These are phyloP conservation scores for Fusarium zealandicum DNA, from an alignment of 2,329 filamentous ascomycete species.

Conservation along the genomic window DNA sequence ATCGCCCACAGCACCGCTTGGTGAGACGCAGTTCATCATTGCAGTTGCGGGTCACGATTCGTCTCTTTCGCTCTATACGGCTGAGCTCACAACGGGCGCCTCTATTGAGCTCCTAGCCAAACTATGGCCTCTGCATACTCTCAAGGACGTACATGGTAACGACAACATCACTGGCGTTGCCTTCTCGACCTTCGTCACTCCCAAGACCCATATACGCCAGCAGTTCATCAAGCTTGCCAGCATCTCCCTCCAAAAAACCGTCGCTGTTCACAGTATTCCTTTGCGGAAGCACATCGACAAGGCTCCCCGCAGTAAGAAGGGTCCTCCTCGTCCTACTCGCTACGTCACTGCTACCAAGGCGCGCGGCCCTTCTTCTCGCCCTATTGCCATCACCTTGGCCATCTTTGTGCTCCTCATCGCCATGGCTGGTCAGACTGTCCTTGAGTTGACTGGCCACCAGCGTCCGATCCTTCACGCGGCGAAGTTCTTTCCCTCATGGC, in stretches of 20 bases:
- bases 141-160: conserved; percentile 61
- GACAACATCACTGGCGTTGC: conserved; percentile 65
- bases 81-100: conserved; percentile 68
- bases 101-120: conserved; percentile 59
- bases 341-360: conserved; percentile 73
- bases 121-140: conserved; percentile 59
- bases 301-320: conserved; percentile 46
- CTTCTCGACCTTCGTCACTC: conserved; percentile 65
- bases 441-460: conserved; percentile 67
- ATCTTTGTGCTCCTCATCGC: conserved; percentile 67
- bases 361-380: conserved; percentile 57
- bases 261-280: conserved; percentile 81
- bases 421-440: conserved; percentile 66
- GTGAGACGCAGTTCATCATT: conserved; percentile 78
- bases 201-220: conserved; percentile 52
- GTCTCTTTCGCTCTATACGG: conserved; percentile 78
- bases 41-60: conserved; percentile 83
- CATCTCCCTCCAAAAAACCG: conserved; percentile 79
- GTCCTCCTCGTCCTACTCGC: conserved; percentile 61
- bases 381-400: conserved; percentile 61
- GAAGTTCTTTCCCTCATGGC: conserved; percentile 60
- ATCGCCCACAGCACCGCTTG: conserved; percentile 58
- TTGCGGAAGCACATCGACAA: conserved; percentile 59
- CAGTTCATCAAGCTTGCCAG: conserved; percentile 75
- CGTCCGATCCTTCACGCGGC: conserved; percentile 64